Conservation (phyloP, 2,329 filamentous ascomycete species). For the Phyllosticta citriasiana region DNA sequence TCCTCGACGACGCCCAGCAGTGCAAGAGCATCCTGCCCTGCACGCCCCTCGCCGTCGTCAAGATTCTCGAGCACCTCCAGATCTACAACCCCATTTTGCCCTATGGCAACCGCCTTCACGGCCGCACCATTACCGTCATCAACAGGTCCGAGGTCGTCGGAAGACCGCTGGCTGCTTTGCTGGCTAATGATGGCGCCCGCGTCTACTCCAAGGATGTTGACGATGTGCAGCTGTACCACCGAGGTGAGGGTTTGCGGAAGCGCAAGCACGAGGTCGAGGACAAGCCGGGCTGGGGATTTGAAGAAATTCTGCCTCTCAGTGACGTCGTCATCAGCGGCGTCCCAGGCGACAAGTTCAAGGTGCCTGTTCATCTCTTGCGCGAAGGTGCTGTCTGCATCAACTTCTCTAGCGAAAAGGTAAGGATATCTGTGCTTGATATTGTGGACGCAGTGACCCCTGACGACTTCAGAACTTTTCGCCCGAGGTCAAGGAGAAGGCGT, state of each 20-base stretch:
- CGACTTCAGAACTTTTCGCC: slow-evolving; percentile 65
- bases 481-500: slow-evolving; percentile 87
- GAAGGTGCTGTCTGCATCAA: slow-evolving; percentile 98
- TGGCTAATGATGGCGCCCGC: slow-evolving; percentile 91
- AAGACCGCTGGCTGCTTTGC: slow-evolving; percentile 77
- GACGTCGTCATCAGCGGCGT: slow-evolving; percentile 95
- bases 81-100: slow-evolving; percentile 95
- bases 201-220: slow-evolving; percentile 93
- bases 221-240: slow-evolving; percentile 83
- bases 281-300: slow-evolving; percentile 66
- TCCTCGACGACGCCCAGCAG: slow-evolving; percentile 68
- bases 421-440: slow-evolving; percentile 10
- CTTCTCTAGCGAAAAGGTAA: slow-evolving; percentile 79
- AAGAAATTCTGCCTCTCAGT: slow-evolving; percentile 74
- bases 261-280: slow-evolving; percentile 78
- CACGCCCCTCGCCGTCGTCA: slow-evolving; percentile 90
- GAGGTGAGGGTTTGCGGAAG: slow-evolving; percentile 78
- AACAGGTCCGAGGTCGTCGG: slow-evolving; percentile 96
- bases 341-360: slow-evolving; percentile 78
- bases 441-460: background rate
- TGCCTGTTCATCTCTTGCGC: slow-evolving; percentile 70
- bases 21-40: slow-evolving; percentile 92
- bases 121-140: slow-evolving; percentile 90
- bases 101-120: slow-evolving; percentile 85
- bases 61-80: slow-evolving; percentile 89